phyloP scores from a whole-genome alignment of 805 yeast genomes.

The Saccharomyces mikatae region DNA sequence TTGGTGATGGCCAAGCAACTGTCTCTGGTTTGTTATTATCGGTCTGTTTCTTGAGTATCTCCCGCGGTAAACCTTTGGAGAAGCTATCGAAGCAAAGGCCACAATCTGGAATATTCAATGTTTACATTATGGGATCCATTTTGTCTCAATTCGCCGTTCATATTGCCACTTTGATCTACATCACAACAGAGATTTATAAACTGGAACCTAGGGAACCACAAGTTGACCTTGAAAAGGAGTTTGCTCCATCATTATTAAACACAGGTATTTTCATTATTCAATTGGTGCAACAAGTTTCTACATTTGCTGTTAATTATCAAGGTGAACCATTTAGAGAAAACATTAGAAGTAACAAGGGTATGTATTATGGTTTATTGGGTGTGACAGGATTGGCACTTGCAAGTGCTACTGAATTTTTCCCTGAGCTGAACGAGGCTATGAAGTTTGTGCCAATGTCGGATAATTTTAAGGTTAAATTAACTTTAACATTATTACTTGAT shows the following conservation, averaged over 20 bases:
- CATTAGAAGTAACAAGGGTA: slow-evolving; percentile 83
- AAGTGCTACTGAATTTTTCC: slow-evolving; percentile 90
- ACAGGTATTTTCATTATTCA: slow-evolving; percentile 94
- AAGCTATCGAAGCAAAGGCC: slow-evolving; percentile 91
- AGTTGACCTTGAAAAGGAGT: slow-evolving; percentile 81
- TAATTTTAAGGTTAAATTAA: slow-evolving; percentile 68
- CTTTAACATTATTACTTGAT: slow-evolving; percentile 65
- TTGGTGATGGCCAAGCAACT: slow-evolving; percentile 97
- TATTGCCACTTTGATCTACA: slow-evolving; percentile 69
- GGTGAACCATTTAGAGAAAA: slow-evolving; percentile 95
- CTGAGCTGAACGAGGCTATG: slow-evolving; percentile 88
- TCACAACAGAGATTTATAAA: slow-evolving; percentile 73
- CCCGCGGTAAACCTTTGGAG: slow-evolving; percentile 86
- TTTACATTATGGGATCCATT: slow-evolving; percentile 95
- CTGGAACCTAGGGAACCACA: slow-evolving; percentile 90
- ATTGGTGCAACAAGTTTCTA: slow-evolving; percentile 92
- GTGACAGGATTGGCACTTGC: slow-evolving; percentile 82
- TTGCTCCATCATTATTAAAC: slow-evolving; percentile 82
- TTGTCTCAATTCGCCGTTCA: slow-evolving; percentile 95
- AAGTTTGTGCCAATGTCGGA: slow-evolving; percentile 80
- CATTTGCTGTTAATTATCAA: slow-evolving; percentile 95
- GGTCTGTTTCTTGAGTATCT: slow-evolving; percentile 90
- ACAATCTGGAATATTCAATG: slow-evolving; percentile 92
- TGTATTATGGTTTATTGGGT: slow-evolving; percentile 91
- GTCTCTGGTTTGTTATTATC: slow-evolving; percentile 87